Conservation (phyloP, 2,329 filamentous ascomycete species). For the Aspergillus sp. region DNA sequence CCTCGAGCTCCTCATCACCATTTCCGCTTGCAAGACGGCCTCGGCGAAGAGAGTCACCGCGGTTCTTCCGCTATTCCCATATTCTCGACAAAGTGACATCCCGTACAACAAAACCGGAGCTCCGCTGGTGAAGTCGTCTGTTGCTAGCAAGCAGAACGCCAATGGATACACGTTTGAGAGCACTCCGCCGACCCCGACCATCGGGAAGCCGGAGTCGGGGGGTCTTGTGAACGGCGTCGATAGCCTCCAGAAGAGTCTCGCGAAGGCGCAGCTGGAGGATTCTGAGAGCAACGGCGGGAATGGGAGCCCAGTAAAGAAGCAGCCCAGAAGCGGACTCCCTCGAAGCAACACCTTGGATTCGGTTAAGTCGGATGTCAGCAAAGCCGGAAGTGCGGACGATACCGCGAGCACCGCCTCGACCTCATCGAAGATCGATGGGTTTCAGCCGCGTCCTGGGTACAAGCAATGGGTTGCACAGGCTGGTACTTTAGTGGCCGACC, state of each 20-base stretch:
- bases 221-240: constrained; percentile 60
- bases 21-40: constrained; percentile 93
- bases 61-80: constrained; percentile 90
- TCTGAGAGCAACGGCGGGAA: constrained; percentile 15
- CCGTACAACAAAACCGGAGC: constrained; percentile 95
- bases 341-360: constrained; percentile 32
- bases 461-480: constrained; percentile 98
- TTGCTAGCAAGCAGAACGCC: constrained; percentile 16
- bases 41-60: constrained; percentile 89
- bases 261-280: constrained; percentile 55
- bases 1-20: constrained; percentile 93
- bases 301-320: constrained; percentile 35
- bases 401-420: constrained; percentile 49
- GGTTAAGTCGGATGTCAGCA: constrained; percentile 22
- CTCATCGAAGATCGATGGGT: constrained; percentile 48
- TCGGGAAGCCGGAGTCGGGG: constrained; percentile 57
- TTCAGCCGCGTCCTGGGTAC: constrained; percentile 82
- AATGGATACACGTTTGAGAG: constrained; percentile 79
- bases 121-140: constrained; percentile 64
- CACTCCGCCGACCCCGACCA: constrained; percentile 74
- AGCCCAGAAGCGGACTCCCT: constrained; percentile 31
- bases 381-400: constrained; percentile 51
- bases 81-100: constrained; percentile 90
- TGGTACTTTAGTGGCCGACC: constrained; percentile 85
- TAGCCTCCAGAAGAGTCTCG: constrained; percentile 61